A percentile compares a stretch with the other conserved stretches of the same genome.
These are phyloP conservation scores for Artemisia annua DNA, from an alignment of 129 eudicot genomes.

Conservation along the genomic window DNA sequence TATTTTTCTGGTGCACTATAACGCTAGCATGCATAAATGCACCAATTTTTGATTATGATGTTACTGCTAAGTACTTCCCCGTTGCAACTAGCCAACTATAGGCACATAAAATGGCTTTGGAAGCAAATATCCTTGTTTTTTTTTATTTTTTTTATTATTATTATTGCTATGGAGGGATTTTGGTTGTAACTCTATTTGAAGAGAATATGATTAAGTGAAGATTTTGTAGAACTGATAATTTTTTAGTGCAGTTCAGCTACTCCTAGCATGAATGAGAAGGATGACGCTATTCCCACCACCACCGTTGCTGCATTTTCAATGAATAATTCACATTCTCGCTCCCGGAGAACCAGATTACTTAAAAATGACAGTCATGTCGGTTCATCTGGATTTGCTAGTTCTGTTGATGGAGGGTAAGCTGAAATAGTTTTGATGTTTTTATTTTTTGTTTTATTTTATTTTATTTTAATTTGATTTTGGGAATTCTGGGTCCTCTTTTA, in stretches of 20 bases:
- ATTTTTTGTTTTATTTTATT: too few species aligned
- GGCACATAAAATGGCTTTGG: background rate
- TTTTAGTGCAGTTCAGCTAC: conserved; percentile 69
- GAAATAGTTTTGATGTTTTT: background rate
- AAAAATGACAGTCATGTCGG: conserved; percentile 70
- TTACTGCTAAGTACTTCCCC: background rate
- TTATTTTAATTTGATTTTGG: too few species aligned
- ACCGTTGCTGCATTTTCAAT: conserved; percentile 58
- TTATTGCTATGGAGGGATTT: conserved; percentile 5
- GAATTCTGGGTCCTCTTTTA: background rate
- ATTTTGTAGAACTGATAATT: conserved; percentile 32
- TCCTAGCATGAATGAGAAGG: conserved; percentile 67
- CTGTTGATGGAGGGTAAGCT: conserved; percentile 86
- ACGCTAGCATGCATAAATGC: background rate
- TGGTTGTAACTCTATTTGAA: background rate
- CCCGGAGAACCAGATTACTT: conserved; percentile 77
- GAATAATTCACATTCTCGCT: conserved; percentile 71
- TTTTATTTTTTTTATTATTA: too few species aligned
- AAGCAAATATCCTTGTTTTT: conserved; percentile 13
- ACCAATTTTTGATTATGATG: background rate
- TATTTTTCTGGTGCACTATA: background rate
- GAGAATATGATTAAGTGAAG: background rate
- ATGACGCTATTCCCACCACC: conserved; percentile 81
- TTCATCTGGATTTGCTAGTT: conserved; percentile 57
- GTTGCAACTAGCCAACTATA: background rate